These are phyloP conservation scores for Fusarium sp. DNA, from an alignment of 2,329 filamentous ascomycete species.

Conservation along the genomic window DNA sequence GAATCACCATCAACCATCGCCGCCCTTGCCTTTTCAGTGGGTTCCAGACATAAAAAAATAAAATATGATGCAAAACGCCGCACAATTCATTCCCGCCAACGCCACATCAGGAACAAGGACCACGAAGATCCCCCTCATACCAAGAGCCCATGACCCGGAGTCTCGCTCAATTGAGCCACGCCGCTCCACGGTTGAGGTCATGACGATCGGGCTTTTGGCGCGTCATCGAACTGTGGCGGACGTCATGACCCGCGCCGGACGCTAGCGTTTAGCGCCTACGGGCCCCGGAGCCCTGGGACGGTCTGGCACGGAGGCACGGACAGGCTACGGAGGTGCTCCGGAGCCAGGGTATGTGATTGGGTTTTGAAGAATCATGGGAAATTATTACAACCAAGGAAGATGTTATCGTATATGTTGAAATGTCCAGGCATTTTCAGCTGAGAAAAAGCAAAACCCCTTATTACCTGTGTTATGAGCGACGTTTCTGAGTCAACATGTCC, in stretches of 20 bases:
- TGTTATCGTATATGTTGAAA: background rate
- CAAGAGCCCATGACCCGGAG: constrained; percentile 34
- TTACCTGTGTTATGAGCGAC: too few species aligned
- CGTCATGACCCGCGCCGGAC: background rate
- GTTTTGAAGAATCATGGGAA: background rate
- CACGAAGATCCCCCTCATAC: constrained; percentile 37
- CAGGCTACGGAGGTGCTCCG: constrained; percentile 19
- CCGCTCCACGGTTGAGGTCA: constrained; percentile 22
- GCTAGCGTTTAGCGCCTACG: constrained; percentile 1
- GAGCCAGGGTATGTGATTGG: constrained; percentile 2
- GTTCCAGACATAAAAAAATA: background rate
- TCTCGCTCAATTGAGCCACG: constrained; percentile 16
- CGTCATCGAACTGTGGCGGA: constrained; percentile 18
- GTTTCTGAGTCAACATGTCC: too few species aligned
- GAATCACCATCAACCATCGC: background rate
- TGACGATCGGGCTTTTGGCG: constrained; percentile 32
- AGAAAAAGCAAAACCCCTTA: constrained; percentile 12
- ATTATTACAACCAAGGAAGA: constrained; percentile 6
- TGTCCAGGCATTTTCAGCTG: constrained; percentile 7
- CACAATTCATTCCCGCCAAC: constrained; percentile 22
- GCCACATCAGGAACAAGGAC: constrained; percentile 33
- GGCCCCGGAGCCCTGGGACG: constrained; percentile 13
- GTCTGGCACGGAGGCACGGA: background rate
- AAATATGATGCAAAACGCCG: constrained; percentile 18
- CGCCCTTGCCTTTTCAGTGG: background rate